Evolutionary conservation across 176 grass and related monocot species (phyloP).

Genomic region (Oryza rufipogon): DNA sequence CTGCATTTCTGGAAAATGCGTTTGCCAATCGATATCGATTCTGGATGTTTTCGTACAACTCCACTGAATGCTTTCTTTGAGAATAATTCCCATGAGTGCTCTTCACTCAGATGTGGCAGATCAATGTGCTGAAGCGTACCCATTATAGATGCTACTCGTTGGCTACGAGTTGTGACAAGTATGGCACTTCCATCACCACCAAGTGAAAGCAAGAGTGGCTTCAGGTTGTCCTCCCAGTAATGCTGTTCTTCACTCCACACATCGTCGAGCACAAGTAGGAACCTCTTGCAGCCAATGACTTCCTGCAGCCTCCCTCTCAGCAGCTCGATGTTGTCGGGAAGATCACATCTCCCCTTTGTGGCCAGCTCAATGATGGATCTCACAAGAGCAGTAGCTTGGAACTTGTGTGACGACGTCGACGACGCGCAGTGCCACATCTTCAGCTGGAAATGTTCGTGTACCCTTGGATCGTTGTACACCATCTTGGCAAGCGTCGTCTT

Average conservation of each 20-base stretch:
- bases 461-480: conserved; percentile 35
- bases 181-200: conserved; percentile 23
- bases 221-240: conserved; percentile 29
- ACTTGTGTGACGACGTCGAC: too few species aligned
- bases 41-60: neutral
- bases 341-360: neutral
- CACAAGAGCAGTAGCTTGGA: too few species aligned
- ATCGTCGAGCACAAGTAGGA: conserved; percentile 38
- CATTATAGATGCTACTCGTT: conserved; percentile 2
- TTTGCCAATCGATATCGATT: conserved; percentile 1
- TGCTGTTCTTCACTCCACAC: conserved; percentile 35
- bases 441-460: conserved; percentile 33
- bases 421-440: neutral
- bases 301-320: neutral
- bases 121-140: neutral
- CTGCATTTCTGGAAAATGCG: neutral
- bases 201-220: neutral
- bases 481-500: conserved; percentile 54
- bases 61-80: conserved; percentile 3
- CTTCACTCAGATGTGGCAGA: neutral
- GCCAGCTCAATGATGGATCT: too few species aligned
- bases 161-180: conserved; percentile 7
- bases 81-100: conserved; percentile 18
- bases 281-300: neutral
- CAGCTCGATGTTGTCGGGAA: conserved; percentile 15